phyloP scores from a whole-genome alignment of 352 stramenopile species.

The Pythium angustatum region DNA sequence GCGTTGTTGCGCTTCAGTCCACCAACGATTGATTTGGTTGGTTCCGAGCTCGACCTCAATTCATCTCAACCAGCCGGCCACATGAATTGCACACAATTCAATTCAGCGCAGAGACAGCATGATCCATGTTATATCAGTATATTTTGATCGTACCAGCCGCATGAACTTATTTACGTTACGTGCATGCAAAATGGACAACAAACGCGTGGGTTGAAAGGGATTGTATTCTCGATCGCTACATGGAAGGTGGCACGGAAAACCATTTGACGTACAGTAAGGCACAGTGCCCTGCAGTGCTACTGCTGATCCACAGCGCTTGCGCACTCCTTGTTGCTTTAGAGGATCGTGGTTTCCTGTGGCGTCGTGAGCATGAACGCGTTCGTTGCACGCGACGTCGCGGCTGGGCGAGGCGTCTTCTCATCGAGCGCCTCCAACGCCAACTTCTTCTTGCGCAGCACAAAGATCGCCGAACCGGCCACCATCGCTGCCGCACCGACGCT shows the following conservation, averaged over 20 bases:
- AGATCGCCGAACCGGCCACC: constrained; percentile 53
- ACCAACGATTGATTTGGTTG: constrained; percentile 34
- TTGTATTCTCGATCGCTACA: constrained; percentile 12
- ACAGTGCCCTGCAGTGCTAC: too few species aligned
- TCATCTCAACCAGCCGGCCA: neutral
- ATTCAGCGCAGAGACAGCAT: neutral
- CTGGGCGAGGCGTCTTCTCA: constrained; percentile 46
- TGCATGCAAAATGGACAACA: neutral
- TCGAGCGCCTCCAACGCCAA: constrained; percentile 54
- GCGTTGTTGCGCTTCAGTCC: constrained; percentile 23
- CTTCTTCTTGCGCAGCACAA: constrained; percentile 75
- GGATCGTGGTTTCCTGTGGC: constrained; percentile 44
- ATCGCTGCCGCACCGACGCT: constrained; percentile 40
- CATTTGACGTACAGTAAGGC: constrained; percentile 12
- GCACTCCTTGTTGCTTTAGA: constrained; percentile 31
- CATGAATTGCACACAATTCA: constrained; percentile 32
- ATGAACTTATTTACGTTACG: too few species aligned
- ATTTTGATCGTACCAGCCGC: neutral
- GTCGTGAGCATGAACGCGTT: constrained; percentile 51
- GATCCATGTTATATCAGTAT: constrained; percentile 17
- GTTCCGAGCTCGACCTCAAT: constrained; percentile 26
- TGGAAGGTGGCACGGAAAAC: neutral
- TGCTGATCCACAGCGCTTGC: too few species aligned
- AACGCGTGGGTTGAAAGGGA: too few species aligned
- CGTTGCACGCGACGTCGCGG: constrained; percentile 28